Conservation (phyloP, 345 rosid genomes). For the Arabidopsis suecica region DNA sequence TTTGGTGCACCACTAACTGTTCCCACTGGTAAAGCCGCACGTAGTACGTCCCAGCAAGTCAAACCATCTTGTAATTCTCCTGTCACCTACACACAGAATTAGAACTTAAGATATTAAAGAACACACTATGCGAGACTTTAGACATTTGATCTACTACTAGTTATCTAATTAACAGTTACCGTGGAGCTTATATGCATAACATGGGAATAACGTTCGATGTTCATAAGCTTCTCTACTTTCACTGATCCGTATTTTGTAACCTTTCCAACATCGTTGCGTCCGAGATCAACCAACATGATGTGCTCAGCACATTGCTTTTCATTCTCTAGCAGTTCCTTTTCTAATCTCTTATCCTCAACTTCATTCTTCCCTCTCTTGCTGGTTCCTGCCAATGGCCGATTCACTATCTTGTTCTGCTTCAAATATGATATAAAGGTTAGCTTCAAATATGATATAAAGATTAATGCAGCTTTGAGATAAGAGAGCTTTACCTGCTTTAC, state of each 20-base stretch:
- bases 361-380: constrained; percentile 69
- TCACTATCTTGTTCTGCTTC: constrained; percentile 75
- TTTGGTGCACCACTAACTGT: constrained; percentile 97
- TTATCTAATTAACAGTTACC: constrained; percentile 41
- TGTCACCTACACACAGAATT: constrained; percentile 58
- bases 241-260: constrained; percentile 85
- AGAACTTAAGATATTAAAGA: not conserved
- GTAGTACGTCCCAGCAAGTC: constrained; percentile 79
- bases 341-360: constrained; percentile 65
- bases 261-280: constrained; percentile 91
- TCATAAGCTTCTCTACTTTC: constrained; percentile 88
- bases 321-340: constrained; percentile 60
- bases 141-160: too few species aligned
- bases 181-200: constrained; percentile 99
- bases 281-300: constrained; percentile 90
- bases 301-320: constrained; percentile 91
- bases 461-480: not conserved
- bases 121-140: not conserved
- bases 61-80: constrained; percentile 78
- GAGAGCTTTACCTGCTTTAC: constrained; percentile 65
- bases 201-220: constrained; percentile 85
- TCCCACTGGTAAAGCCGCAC: constrained; percentile 88
- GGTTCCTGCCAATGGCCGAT: constrained; percentile 92
- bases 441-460: not conserved
- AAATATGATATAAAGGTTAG: constrained; percentile 19